A percentile compares a stretch with the other conserved stretches of the same genome.
phyloP scores from a whole-genome alignment of 129 eudicot genomes.

The Flaveria ramosissima region DNA sequence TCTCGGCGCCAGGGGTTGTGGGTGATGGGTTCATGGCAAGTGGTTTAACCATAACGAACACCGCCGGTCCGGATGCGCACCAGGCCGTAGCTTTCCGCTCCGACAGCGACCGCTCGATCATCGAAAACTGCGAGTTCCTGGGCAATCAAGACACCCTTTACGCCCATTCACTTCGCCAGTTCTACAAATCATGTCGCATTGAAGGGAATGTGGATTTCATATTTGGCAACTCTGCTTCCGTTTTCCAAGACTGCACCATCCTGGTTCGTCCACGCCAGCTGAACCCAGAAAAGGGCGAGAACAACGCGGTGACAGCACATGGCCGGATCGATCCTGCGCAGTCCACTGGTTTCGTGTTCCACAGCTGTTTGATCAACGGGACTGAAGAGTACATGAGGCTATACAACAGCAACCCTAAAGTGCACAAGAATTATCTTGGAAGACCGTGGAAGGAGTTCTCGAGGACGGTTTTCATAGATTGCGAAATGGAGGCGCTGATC shows the following conservation, averaged over 20 bases:
- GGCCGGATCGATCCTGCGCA: constrained; percentile 75
- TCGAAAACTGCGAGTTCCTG: constrained; percentile 62
- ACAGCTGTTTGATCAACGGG: constrained; percentile 57
- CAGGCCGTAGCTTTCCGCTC: constrained; percentile 82
- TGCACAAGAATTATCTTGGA: constrained; percentile 66
- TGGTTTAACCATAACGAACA: constrained; percentile 57
- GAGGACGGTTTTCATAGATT: constrained; percentile 52
- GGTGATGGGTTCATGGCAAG: constrained; percentile 71
- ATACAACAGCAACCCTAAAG: constrained; percentile 49
- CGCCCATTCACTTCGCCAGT: constrained; percentile 68
- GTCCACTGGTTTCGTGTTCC: constrained; percentile 60
- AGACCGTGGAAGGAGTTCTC: constrained; percentile 86
- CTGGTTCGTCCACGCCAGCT: constrained; percentile 57
- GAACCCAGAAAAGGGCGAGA: constrained; percentile 67
- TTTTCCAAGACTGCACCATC: constrained; percentile 60
- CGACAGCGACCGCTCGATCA: constrained; percentile 56
- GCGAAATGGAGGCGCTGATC: constrained; percentile 54
- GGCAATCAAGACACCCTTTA: constrained; percentile 85
- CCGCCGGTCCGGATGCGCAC: constrained; percentile 72
- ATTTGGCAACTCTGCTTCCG: constrained; percentile 71
- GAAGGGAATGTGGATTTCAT: constrained; percentile 78
- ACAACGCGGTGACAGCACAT: constrained; percentile 73
- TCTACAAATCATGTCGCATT: constrained; percentile 61
- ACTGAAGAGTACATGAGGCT: constrained; percentile 55
- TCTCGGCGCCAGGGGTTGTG: constrained; percentile 37